These are phyloP conservation scores for Cinnamomum chago DNA, from an alignment of 164 flowering plant genomes.

Conservation along the genomic window DNA sequence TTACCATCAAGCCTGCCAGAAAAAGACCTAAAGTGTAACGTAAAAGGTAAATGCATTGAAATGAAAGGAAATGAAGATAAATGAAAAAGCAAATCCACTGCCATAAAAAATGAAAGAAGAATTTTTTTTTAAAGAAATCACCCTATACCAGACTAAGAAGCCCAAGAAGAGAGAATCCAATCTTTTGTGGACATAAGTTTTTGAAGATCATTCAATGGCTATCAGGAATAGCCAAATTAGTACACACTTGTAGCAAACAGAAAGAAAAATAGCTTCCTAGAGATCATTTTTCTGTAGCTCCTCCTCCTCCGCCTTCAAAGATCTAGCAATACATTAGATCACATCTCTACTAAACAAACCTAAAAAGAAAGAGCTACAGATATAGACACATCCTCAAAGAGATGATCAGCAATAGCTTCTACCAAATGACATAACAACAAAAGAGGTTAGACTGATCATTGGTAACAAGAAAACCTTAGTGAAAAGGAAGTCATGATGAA, in stretches of 20 bases:
- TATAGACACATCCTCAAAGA: background rate
- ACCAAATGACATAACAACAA: background rate
- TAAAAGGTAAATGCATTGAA: background rate
- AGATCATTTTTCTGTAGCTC: background rate
- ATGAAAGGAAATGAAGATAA: background rate
- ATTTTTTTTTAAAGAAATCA: no score
- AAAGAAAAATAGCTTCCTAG: background rate
- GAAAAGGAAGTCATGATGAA: constrained; percentile 38
- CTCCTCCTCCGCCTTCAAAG: no score
- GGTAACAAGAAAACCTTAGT: background rate
- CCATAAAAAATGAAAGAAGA: background rate
- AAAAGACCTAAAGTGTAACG: background rate
- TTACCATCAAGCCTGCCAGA: background rate
- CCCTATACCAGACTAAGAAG: background rate
- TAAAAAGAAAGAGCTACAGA: background rate
- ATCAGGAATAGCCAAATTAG: background rate
- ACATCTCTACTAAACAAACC: background rate
- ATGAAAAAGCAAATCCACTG: background rate
- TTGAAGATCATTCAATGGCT: background rate
- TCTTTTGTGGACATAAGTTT: background rate
- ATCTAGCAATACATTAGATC: background rate
- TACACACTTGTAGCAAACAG: no score
- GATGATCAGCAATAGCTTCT: background rate
- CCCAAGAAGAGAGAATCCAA: background rate
- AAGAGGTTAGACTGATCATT: background rate